Evolutionary conservation across 2,329 filamentous ascomycete species (phyloP).

Genomic region (Diaporthe eres): DNA sequence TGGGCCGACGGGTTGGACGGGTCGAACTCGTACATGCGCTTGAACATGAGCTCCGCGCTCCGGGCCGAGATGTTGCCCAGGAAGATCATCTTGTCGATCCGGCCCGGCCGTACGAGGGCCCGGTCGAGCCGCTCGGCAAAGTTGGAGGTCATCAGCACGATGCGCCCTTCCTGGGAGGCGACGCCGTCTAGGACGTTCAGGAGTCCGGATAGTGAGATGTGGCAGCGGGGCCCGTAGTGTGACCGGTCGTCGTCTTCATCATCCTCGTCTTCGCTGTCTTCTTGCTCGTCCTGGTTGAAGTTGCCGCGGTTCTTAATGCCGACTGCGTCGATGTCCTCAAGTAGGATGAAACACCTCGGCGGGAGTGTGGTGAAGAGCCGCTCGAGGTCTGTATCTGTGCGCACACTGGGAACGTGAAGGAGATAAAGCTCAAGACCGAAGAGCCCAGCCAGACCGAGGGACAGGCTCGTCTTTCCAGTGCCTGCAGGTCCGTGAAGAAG

Average conservation of each 20-base stretch:
- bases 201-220: slow-evolving; percentile 61
- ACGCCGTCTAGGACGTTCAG: slow-evolving; percentile 81
- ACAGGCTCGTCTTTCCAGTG: slow-evolving; percentile 83
- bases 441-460: slow-evolving; percentile 78
- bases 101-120: slow-evolving; percentile 75
- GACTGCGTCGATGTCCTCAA: slow-evolving; percentile 71
- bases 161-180: slow-evolving; percentile 76
- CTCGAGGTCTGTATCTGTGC: slow-evolving; percentile 49
- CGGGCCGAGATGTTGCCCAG: slow-evolving; percentile 65
- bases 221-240: slow-evolving; percentile 6
- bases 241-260: slow-evolving; percentile 24
- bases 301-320: slow-evolving; percentile 56
- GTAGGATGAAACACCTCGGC: slow-evolving; percentile 60
- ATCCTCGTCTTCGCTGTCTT: slow-evolving; percentile 26
- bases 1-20: slow-evolving; percentile 42
- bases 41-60: slow-evolving; percentile 62
- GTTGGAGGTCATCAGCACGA: slow-evolving; percentile 83
- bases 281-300: slow-evolving; percentile 43
- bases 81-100: slow-evolving; percentile 74
- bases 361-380: slow-evolving; percentile 52
- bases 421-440: slow-evolving; percentile 83
- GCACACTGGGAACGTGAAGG: slow-evolving; percentile 71
- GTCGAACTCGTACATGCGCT: slow-evolving; percentile 60
- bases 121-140: slow-evolving; percentile 74
- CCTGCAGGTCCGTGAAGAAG: slow-evolving; percentile 81